Conservation (phyloP, 257 asterid species). For the Fraxinus anomala region DNA sequence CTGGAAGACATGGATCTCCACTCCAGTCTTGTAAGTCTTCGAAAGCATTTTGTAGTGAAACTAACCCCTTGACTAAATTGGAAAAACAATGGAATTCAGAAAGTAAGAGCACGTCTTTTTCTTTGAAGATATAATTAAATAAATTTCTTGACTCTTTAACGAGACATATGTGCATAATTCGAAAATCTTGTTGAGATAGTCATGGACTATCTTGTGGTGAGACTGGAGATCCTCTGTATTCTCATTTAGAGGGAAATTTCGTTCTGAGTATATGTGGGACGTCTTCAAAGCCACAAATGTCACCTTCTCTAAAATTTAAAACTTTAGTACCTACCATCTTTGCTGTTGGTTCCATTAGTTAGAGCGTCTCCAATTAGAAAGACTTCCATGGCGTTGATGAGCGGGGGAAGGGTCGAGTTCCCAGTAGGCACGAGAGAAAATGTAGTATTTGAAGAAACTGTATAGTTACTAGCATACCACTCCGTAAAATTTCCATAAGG, state of each 20-base stretch:
- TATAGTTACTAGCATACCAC: constrained; percentile 12
- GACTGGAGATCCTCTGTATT: neutral
- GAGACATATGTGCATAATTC: neutral
- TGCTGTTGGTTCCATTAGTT: constrained; percentile 37
- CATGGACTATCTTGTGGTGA: neutral
- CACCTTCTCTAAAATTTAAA: neutral
- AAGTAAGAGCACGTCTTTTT: neutral
- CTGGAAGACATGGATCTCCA: constrained; percentile 80
- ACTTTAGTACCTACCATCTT: constrained; percentile 43
- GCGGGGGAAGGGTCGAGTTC: constrained; percentile 61
- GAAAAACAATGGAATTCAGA: neutral
- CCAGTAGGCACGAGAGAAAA: constrained; percentile 40
- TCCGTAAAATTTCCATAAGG: constrained; percentile 34
- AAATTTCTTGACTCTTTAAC: neutral
- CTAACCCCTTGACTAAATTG: constrained; percentile 45
- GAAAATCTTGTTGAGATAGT: too few relatives aligned
- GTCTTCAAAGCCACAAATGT: neutral
- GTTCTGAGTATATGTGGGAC: neutral
- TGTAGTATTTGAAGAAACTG: constrained; percentile 31
- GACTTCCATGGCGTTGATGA: constrained; percentile 63
- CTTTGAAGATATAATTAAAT: neutral
- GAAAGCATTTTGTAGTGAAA: constrained; percentile 39
- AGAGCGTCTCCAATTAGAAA: constrained; percentile 35
- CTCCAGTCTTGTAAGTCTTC: constrained; percentile 44
- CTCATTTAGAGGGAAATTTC: neutral